Conservation (phyloP, 2,329 filamentous ascomycete species). For the Beauveria rudraprayagi region DNA sequence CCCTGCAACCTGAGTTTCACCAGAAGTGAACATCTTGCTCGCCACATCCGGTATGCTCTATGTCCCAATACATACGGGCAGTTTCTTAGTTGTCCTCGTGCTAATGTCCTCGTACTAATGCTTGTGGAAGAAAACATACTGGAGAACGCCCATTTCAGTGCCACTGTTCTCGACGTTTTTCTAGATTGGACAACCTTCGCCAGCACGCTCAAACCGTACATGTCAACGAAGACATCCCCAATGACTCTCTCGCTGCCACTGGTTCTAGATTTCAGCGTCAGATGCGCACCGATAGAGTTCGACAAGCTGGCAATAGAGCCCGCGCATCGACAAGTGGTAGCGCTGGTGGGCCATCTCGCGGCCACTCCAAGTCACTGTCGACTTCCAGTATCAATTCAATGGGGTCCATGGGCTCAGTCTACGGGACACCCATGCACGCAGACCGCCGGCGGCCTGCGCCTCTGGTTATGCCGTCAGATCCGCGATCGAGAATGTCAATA, state of each 20-base stretch:
- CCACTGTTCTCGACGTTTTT: conserved; percentile 89
- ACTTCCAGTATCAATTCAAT: conserved; percentile 79
- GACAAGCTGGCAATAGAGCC: conserved; percentile 61
- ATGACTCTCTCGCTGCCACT: conserved; percentile 85
- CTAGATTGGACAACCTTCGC: conserved; percentile 84
- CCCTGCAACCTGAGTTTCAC: conserved; percentile 94
- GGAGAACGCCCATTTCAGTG: conserved; percentile 95
- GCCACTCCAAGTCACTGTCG: conserved; percentile 79
- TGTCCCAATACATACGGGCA: not conserved
- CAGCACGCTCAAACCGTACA: conserved; percentile 98
- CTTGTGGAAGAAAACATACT: conserved; percentile 71
- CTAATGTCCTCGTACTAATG: not conserved
- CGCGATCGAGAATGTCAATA: conserved; percentile 56
- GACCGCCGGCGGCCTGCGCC: conserved; percentile 68
- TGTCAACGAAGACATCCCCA: conserved; percentile 92
- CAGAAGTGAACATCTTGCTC: conserved; percentile 85
- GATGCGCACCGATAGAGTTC: conserved; percentile 77
- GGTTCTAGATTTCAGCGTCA: conserved; percentile 89
- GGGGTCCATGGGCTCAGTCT: conserved; percentile 57
- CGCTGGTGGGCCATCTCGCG: conserved; percentile 60
- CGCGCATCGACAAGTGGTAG: conserved; percentile 72
- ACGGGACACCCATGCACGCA: conserved; percentile 49
- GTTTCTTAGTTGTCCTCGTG: not conserved
- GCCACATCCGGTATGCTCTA: conserved; percentile 70
- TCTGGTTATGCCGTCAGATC: conserved; percentile 72